Conservation (phyloP, 345 rosid genomes). For the Geranium brycei region DNA sequence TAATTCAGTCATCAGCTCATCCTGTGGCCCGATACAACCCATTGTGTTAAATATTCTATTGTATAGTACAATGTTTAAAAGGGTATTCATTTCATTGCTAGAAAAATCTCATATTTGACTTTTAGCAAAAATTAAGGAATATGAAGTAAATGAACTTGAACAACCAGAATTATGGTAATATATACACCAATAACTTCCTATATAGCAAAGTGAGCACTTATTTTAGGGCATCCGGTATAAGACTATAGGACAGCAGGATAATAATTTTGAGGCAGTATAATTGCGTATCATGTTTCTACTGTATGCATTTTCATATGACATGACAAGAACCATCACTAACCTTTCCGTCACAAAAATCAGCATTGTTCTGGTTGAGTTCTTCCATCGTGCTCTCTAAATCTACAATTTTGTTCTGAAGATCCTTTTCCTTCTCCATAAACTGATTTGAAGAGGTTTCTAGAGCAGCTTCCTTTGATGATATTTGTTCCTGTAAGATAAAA, state of each 20-base stretch:
- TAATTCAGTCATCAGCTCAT: neutral
- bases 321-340: neutral
- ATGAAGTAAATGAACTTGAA: too few species aligned
- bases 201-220: too few species aligned
- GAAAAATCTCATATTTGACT: too few species aligned
- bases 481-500: slow-evolving; percentile 42
- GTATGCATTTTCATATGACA: neutral
- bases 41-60: neutral
- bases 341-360: slow-evolving; percentile 19
- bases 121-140: too few species aligned
- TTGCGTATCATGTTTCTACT: neutral
- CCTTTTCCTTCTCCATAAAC: slow-evolving; percentile 49
- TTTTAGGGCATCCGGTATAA: too few species aligned
- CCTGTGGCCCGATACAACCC: neutral
- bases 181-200: too few species aligned
- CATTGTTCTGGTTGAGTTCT: slow-evolving; percentile 23
- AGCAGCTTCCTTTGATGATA: slow-evolving; percentile 46
- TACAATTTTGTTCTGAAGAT: slow-evolving; percentile 34
- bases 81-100: too few species aligned
- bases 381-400: slow-evolving; percentile 47
- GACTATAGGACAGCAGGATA: neutral
- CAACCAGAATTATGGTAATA: too few species aligned
- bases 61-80: too few species aligned
- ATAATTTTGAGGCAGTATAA: neutral
- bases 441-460: slow-evolving; percentile 39